Base-by-base conservation (phyloP, 352 stramenopile species). In the Globisporangium rhizosaccharum region DNA sequence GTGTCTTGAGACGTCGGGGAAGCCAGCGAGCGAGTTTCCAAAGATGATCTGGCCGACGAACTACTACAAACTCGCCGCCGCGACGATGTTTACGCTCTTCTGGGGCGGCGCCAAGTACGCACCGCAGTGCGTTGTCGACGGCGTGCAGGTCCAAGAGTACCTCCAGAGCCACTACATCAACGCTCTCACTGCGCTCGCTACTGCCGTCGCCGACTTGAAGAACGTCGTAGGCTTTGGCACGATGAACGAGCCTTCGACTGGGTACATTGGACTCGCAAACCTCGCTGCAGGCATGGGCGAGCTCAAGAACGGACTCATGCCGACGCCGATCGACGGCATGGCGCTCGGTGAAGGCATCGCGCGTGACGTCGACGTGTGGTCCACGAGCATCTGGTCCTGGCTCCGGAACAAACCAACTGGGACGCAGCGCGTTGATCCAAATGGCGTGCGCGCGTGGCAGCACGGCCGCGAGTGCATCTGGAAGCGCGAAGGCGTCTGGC, bases 11-110 rank as follows among this genome's bases (percentile, higher is more conserved):
- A 92, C 82, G 12, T 75, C 63, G 44, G 73, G 76, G 4, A 10
- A 63, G 1, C 62, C n/a, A 5, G 62, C 72, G 26, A 57, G 39
- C 17, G 61, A 83, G 48, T 90, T 84, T 55, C 88, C 87, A 18
- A 94, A 92, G 62, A 97, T 97, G 90, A 90, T 95, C 60, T 97
- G 90, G 90, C 86, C 83, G 7, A 93, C 88, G 46, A 97, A 97
- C 57, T 95, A 96, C 68, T 94, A 91, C 62, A 96, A 96, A 53
- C 82, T 95, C 57, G 89, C 78, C 3, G 82, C 75, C 57, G 88
- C 85, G 6, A 97, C 89, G 18, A 97, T 97, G 90, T 97, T 96
- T 52, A 96, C 88, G 36, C 71, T 97, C 0, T 97, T 97, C 62
- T 97, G 73, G 66, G 87, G 76, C 44, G 90, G 90, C 20, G 63